Conservation (phyloP, 371 early-diverging fungal genomes). For the Haplosporangium sp. region DNA sequence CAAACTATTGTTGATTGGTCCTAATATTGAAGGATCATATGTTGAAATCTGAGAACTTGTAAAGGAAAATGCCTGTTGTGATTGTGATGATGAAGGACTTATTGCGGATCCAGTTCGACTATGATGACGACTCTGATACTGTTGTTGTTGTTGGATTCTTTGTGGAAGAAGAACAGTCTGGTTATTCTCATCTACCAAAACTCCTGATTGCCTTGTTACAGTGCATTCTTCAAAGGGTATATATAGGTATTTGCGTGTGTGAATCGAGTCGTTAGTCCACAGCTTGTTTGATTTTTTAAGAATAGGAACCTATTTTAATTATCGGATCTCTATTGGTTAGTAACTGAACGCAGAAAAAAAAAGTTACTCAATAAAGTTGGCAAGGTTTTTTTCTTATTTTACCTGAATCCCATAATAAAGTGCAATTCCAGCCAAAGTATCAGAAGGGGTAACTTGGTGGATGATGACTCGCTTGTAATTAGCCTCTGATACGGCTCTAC, state of each 20-base stretch:
- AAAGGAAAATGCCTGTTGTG: background rate
- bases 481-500: background rate
- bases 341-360: background rate
- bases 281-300: slow-evolving; percentile 59
- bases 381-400: background rate
- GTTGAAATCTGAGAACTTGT: slow-evolving; percentile 2
- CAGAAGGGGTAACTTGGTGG: slow-evolving; percentile 48
- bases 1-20: background rate
- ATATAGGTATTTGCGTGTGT: slow-evolving; percentile 58
- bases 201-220: slow-evolving; percentile 30
- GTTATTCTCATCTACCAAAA: slow-evolving; percentile 34
- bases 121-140: slow-evolving; percentile 11
- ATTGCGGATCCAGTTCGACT: slow-evolving; percentile 11
- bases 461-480: slow-evolving; percentile 54
- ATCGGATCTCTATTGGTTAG: background rate
- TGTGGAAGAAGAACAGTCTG: slow-evolving; percentile 44
- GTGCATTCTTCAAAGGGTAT: slow-evolving; percentile 59
- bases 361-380: background rate
- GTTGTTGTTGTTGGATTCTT: slow-evolving; percentile 11
- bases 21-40: background rate
- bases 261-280: slow-evolving; percentile 62
- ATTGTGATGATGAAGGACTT: background rate
- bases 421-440: slow-evolving; percentile 58
- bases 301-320: slow-evolving; percentile 36
- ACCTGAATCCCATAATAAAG: slow-evolving; percentile 61